phyloP scores from a whole-genome alignment of 108 stramenopile species.

The Nitzschia sp. region DNA sequence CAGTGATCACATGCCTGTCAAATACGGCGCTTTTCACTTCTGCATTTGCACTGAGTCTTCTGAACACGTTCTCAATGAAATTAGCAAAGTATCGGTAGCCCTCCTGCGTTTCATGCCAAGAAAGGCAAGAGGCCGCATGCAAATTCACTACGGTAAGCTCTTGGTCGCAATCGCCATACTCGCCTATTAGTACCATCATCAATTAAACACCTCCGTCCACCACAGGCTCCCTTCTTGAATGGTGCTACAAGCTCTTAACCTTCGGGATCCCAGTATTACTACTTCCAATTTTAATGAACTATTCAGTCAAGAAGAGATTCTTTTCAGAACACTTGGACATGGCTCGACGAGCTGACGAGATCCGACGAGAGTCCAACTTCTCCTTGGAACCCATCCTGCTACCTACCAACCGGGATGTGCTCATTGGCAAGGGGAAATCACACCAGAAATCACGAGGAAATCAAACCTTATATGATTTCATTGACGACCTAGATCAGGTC shows the following conservation, averaged over 20 bases:
- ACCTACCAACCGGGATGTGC: slow-evolving; percentile 18
- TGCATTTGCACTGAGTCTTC: too few species aligned
- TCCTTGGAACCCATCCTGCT: background rate
- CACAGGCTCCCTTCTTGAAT: slow-evolving; percentile 27
- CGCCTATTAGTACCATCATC: too few species aligned
- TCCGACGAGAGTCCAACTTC: background rate
- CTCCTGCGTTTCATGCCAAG: too few species aligned
- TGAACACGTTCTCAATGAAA: too few species aligned
- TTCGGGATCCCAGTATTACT: slow-evolving; percentile 24
- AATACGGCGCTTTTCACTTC: too few species aligned
- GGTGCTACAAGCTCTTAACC: slow-evolving; percentile 17
- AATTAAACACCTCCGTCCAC: background rate
- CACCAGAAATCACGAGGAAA: slow-evolving; percentile 26
- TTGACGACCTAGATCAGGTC: slow-evolving; percentile 10
- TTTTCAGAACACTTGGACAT: slow-evolving; percentile 17
- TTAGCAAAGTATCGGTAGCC: too few species aligned
- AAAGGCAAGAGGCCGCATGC: too few species aligned
- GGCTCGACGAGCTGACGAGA: background rate
- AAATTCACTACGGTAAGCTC: too few species aligned
- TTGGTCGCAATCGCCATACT: too few species aligned
- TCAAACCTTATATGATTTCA: background rate
- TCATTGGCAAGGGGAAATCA: slow-evolving; percentile 32
- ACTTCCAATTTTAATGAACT: slow-evolving; percentile 16
- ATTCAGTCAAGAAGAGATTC: slow-evolving; percentile 21
- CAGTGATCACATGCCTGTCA: too few species aligned